A percentile compares a stretch with the other conserved stretches of the same genome.
Evolutionary conservation across 23 red algal genomes (phyloP).

Genomic region (Gracilariopsis chorda): DNA sequence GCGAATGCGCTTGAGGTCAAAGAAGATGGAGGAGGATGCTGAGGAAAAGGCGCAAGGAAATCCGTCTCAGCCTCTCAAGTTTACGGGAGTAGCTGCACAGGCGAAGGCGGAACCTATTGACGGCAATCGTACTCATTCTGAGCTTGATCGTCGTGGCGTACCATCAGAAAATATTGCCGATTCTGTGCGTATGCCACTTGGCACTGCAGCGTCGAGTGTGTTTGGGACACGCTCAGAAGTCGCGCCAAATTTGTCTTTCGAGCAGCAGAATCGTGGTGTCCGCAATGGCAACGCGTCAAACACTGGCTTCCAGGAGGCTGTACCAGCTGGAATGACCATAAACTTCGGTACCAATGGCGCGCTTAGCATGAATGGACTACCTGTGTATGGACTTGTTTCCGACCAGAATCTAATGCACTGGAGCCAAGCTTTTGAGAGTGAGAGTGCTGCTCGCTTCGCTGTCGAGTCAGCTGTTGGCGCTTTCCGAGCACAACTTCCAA

Average conservation of each 20-base stretch:
- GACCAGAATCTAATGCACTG: neutral
- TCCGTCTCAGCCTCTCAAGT: neutral
- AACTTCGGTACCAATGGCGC: neutral
- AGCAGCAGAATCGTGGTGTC: neutral
- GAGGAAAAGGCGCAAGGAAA: neutral
- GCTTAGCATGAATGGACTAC: neutral
- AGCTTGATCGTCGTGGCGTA: neutral
- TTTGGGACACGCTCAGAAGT: constrained; percentile 9
- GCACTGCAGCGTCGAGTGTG: neutral
- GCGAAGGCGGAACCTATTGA: neutral
- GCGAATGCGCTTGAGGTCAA: constrained; percentile 14
- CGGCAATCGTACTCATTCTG: neutral
- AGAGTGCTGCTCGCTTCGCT: constrained; percentile 20
- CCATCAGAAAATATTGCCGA: neutral
- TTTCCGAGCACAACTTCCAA: neutral
- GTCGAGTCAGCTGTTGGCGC: constrained; percentile 7
- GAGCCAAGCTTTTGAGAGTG: constrained; percentile 38
- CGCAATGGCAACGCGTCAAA: neutral
- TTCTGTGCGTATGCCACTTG: neutral
- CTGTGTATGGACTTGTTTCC: neutral
- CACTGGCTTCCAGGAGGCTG: neutral
- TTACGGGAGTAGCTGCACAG: too few relatives aligned
- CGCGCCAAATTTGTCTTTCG: neutral
- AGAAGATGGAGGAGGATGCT: neutral
- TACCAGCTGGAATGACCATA: neutral